Conservation (phyloP, 805 yeast genomes). For the Starmerella apis region DNA sequence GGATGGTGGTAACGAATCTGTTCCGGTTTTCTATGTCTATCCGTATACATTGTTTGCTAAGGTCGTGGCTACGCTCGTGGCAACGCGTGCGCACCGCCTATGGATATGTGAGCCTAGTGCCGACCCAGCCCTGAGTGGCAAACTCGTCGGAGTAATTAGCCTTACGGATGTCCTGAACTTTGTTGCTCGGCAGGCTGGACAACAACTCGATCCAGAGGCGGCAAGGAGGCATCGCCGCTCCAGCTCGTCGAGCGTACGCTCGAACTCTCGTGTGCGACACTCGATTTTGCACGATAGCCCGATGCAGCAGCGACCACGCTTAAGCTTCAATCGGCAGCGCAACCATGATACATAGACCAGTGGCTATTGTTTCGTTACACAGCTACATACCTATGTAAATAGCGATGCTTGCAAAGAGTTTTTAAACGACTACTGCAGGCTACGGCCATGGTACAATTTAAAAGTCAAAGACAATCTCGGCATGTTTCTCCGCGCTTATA, state of each 20-base stretch:
- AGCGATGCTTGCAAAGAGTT: neutral
- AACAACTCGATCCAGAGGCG: constrained; percentile 62
- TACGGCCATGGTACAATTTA: no score
- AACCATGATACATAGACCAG: neutral
- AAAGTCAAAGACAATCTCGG: no score
- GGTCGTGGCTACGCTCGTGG: constrained; percentile 88
- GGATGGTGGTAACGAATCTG: constrained; percentile 82
- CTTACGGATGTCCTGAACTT: constrained; percentile 80
- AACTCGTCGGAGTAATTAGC: constrained; percentile 81
- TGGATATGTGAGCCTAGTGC: constrained; percentile 33
- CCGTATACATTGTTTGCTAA: constrained; percentile 69
- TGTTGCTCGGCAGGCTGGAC: constrained; percentile 66
- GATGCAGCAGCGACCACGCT: constrained; percentile 14
- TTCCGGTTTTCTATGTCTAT: constrained; percentile 91
- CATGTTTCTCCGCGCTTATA: no score
- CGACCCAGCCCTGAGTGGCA: constrained; percentile 43
- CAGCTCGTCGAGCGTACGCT: constrained; percentile 24
- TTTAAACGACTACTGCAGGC: no score
- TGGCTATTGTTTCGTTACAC: neutral
- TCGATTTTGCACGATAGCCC: constrained; percentile 15
- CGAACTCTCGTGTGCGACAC: constrained; percentile 22
- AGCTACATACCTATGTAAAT: neutral
- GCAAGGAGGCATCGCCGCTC: constrained; percentile 80
- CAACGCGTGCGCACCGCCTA: constrained; percentile 80
- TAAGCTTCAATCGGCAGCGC: constrained; percentile 21